Percentiles rank a stretch among this genome's conserved stretches.
Evolutionary conservation across 768 basidiomycete species (phyloP).

Genomic region (Leucogyrophana mollusca): DNA sequence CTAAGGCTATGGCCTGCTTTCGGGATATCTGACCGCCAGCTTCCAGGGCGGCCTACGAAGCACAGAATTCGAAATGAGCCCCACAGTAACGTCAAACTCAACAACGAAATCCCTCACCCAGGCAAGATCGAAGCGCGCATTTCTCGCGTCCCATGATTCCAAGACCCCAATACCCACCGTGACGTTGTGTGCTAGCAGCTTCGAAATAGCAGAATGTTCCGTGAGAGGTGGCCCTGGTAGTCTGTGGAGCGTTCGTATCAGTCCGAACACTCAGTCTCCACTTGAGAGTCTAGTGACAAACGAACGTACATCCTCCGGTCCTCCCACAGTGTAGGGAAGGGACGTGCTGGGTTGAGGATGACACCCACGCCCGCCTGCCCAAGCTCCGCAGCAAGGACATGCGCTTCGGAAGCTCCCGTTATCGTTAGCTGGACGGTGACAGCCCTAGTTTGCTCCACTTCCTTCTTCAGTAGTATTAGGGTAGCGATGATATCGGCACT

Average conservation of each 20-base stretch:
- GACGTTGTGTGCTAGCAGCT: slow-evolving; percentile 66
- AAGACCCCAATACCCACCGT: slow-evolving; percentile 67
- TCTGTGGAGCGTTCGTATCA: slow-evolving; percentile 28
- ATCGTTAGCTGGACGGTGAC: slow-evolving; percentile 55
- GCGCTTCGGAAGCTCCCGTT: slow-evolving; percentile 64
- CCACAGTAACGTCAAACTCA: background rate
- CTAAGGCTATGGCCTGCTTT: slow-evolving; percentile 49
- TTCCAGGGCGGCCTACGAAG: slow-evolving; percentile 38
- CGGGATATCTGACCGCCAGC: slow-evolving; percentile 38
- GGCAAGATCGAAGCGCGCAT: slow-evolving; percentile 74
- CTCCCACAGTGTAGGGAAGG: slow-evolving; percentile 74
- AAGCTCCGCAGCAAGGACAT: slow-evolving; percentile 68
- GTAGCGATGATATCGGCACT: slow-evolving; percentile 50
- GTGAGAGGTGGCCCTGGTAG: slow-evolving; percentile 76
- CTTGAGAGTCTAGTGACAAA: background rate
- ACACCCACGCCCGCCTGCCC: slow-evolving; percentile 35
- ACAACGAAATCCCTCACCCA: slow-evolving; percentile 61
- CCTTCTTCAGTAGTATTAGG: background rate
- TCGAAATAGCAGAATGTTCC: slow-evolving; percentile 53
- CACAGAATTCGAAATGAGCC: slow-evolving; percentile 2
- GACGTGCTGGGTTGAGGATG: slow-evolving; percentile 46
- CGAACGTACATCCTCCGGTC: slow-evolving; percentile 52
- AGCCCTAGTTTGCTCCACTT: slow-evolving; percentile 45
- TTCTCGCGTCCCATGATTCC: slow-evolving; percentile 71
- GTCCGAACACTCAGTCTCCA: background rate